Evolutionary conservation across 2,329 filamentous ascomycete species (phyloP), one percentile per base, ranked within the genome.

Genomic region (Xylariaceae sp.): DNA sequence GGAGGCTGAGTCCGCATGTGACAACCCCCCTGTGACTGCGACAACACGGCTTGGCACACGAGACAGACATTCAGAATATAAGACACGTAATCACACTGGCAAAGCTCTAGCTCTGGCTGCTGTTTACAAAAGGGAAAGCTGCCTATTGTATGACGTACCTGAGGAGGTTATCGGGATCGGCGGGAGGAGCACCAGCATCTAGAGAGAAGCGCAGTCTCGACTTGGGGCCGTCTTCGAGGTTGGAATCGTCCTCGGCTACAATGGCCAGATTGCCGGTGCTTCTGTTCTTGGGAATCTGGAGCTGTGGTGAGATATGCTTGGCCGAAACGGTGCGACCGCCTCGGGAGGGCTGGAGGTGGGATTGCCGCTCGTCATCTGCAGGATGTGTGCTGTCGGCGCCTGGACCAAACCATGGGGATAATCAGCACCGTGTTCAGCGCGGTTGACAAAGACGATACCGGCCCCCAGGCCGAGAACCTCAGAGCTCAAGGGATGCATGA

Each of bases 171-270:
- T 27, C 22, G 22, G 4, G 22, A 27, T 27, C 22, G 22, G 22
- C 7, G 7, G 22, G 22, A 27, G 22, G 22, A 53, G 70, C 76
- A 53, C 83, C 80, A 50, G 82, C 83, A 68, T 94, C 90, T 64
- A 91, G 84, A 44, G 89, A 92, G 70, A 89, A 85, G 53, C 87
- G 85, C 66, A 83, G 76, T 71, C 81, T 75, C 58, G 77, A 75
- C 48, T 56, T 60, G 33, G n/a, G 45, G 58, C 85, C 81, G 44
- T 79, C 69, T n/a, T 62, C 68, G 52, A 51, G 18, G 33, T 50
- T 50, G 32, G 55, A 49, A 30, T 58, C 54, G 46, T 45, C 46
- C 51, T 80, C 76, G 55, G 66, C 66, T 56, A 71, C 65, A 56
- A 76, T 66, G 50, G 73, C 69, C 52, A 85, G 73, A 62, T 84